Conservation (phyloP, 306 rosid species). For the Lathyrus aphaca region DNA sequence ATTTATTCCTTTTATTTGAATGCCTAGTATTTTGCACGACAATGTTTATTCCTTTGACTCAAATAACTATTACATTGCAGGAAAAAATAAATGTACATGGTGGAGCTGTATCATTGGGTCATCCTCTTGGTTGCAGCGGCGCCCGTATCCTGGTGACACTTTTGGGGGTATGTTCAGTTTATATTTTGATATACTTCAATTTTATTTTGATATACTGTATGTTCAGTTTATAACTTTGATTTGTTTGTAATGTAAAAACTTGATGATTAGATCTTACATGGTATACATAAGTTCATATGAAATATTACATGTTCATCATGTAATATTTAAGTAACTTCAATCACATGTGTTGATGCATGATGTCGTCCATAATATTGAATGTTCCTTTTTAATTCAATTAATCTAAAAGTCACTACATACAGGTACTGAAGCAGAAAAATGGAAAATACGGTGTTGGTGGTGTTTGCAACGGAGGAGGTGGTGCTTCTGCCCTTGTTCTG, state of each 20-base stretch:
- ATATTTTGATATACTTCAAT: no score
- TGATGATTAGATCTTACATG: no score
- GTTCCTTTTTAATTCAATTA: not conserved
- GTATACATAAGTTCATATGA: no score
- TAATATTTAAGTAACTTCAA: conserved; percentile 4
- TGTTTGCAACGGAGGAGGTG: conserved; percentile 98
- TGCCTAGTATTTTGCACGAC: conserved; percentile 51
- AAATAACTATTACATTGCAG: conserved; percentile 48
- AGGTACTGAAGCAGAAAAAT: conserved; percentile 86
- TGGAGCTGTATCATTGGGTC: conserved; percentile 96
- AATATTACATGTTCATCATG: no score
- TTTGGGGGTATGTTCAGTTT: conserved; percentile 75
- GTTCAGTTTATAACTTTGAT: no score
- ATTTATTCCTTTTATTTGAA: conserved; percentile 40
- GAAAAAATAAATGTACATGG: conserved; percentile 89
- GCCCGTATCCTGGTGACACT: conserved; percentile 97
- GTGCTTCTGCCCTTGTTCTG: conserved; percentile 97
- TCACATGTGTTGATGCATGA: not conserved
- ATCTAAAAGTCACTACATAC: conserved; percentile 22
- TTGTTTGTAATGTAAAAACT: no score
- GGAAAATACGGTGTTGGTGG: conserved; percentile 96
- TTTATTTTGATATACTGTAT: no score
- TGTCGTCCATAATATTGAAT: not conserved
- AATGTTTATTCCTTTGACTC: conserved; percentile 46
- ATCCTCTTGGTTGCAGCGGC: conserved; percentile 99